Evolutionary conservation across 2,329 filamentous ascomycete species (phyloP), one percentile per base, ranked within the genome.

Genomic region (Remersonia thermophila): DNA sequence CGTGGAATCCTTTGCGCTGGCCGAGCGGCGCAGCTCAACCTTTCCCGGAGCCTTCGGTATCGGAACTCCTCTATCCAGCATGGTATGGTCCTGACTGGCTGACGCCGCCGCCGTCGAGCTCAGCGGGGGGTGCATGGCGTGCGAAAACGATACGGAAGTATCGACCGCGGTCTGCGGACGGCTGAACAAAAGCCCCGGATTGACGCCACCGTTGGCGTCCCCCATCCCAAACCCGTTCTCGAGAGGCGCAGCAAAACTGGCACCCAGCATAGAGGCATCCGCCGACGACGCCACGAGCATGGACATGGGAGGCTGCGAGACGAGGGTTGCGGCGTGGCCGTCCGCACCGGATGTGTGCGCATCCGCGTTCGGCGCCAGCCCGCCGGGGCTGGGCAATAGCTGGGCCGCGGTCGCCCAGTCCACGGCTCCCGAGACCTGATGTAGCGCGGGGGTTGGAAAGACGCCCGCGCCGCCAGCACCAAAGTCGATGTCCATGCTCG

Each of bases 401-500:
- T 71, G 69, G 39, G 66, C 65, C 14, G 65, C 59, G 43, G 63
- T 65, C 32, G 63, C 64, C 73, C 73, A 77, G 51, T 77, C 72
- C 36, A 71, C 61, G 0, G 71, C 69, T 29, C 59, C 66, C 41
- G 66, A 63, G 18, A 63, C 56, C 29, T 65, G 64, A 28, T 73
- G 59, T 2, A 58, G 47, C 1, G 45, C 45, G n/a, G 52, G 51
- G 14, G 54, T 49, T 37, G 60, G 60, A 45, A 73, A 71, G 25
- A 69, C 53, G 36, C 61, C 58, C 14, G 58, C 50, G 14, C 57
- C 59, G 14, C 64, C 55, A 13, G 59, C 54, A 32, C 59, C 55
- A 41, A 77, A 77, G 47, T 77, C 73, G 36, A 79, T 55, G 38
- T 77, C 72, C 69, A 79, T 75, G 16, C 59, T 63, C 28, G 52